A percentile compares a stretch with the other conserved stretches of the same genome.
phyloP scores from a whole-genome alignment of 2,329 filamentous ascomycete genomes.

The Penicillium sp. region DNA sequence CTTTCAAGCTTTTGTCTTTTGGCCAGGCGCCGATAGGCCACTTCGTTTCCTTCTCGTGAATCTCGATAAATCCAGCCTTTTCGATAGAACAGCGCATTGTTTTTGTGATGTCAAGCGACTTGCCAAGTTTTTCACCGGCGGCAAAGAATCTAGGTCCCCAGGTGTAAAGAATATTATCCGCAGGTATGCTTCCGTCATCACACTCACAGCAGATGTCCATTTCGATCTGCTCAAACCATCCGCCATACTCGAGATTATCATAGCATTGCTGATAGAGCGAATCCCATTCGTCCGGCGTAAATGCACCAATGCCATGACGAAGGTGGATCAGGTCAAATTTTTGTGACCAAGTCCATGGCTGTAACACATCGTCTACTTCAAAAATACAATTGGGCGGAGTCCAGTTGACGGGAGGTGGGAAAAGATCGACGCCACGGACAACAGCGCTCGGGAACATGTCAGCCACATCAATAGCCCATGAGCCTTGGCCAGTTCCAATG shows the following conservation, averaged over 20 bases:
- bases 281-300: neutral
- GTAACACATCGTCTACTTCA: neutral
- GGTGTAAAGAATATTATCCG: neutral
- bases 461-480: neutral
- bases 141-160: neutral
- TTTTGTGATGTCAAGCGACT: neutral
- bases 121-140: neutral
- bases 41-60: conserved; percentile 24
- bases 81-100: neutral
- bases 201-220: neutral
- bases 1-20: conserved; percentile 24
- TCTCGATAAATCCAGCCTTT: conserved; percentile 27
- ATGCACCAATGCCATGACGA: neutral
- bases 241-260: neutral
- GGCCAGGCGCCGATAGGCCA: conserved; percentile 29
- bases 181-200: neutral
- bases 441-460: neutral
- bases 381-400: neutral
- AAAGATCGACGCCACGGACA: neutral
- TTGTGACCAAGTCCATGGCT: neutral
- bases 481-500: neutral
- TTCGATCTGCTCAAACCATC: neutral
- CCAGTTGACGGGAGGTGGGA: neutral
- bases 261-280: neutral
- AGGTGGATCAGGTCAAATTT: neutral